A percentile compares a stretch with the other conserved stretches of the same genome.
Conservation (phyloP, 805 yeast genomes). For the Candida suzukii region DNA sequence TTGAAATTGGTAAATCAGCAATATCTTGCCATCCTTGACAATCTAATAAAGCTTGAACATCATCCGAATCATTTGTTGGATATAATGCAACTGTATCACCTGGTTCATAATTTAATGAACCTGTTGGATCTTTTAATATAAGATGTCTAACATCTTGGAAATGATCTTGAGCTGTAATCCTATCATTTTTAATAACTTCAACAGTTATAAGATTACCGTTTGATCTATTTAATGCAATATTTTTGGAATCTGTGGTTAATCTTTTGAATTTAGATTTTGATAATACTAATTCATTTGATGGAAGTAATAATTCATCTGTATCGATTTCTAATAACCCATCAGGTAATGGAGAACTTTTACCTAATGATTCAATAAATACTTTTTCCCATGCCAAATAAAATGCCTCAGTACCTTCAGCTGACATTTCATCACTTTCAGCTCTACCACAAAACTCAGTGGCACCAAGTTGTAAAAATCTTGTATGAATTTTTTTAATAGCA, state of each 20-base stretch:
- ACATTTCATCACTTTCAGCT: constrained; percentile 86
- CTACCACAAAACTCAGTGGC: constrained; percentile 64
- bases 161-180: constrained; percentile 68
- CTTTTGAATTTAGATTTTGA: constrained; percentile 23
- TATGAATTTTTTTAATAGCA: constrained; percentile 80
- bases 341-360: constrained; percentile 28
- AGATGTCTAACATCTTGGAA: constrained; percentile 85
- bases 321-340: constrained; percentile 22
- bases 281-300: constrained; percentile 25
- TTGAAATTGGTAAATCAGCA: constrained; percentile 52
- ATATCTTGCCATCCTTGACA: constrained; percentile 68
- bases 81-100: constrained; percentile 80
- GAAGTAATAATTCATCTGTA: constrained; percentile 29
- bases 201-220: constrained; percentile 26
- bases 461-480: constrained; percentile 74
- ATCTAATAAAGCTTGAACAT: constrained; percentile 58
- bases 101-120: constrained; percentile 40
- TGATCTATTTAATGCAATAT: constrained; percentile 25
- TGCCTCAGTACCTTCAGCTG: constrained; percentile 70
- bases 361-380: constrained; percentile 31
- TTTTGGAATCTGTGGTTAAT: constrained; percentile 19
- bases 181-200: constrained; percentile 37
- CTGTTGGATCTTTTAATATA: constrained; percentile 26
- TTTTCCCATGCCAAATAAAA: constrained; percentile 71
- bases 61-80: constrained; percentile 59